Evolutionary conservation across 164 flowering plant species (phyloP).

Genomic region (Chimonanthus salicifolius): DNA sequence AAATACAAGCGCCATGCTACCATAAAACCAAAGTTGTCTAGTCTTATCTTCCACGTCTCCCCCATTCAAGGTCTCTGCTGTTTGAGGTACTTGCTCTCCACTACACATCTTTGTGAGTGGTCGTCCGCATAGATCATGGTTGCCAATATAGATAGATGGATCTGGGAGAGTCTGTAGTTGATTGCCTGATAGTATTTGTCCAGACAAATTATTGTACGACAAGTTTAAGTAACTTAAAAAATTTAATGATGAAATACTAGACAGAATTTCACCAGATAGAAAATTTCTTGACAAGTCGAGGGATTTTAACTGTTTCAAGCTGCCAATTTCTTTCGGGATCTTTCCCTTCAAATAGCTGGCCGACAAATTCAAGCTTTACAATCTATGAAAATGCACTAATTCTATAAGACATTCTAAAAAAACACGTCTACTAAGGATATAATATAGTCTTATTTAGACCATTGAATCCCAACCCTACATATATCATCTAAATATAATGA

Average conservation of each 20-base stretch:
- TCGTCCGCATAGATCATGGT: slow-evolving; percentile 10
- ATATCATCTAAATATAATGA: no score
- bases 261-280: slow-evolving; percentile 2
- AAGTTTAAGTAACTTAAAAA: not conserved
- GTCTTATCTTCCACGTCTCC: not conserved
- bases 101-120: slow-evolving; percentile 1
- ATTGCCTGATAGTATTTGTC: not conserved
- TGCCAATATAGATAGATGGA: slow-evolving; percentile 6
- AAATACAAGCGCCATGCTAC: slow-evolving; percentile 10
- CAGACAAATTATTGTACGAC: slow-evolving; percentile 10
- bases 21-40: slow-evolving; percentile 1
- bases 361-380: not conserved
- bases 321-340: slow-evolving; percentile 10
- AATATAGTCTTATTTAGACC: no score
- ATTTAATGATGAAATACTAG: not conserved
- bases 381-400: not conserved
- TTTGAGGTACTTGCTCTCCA: not conserved
- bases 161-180: slow-evolving; percentile 3
- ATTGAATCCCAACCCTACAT: no score
- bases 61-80: not conserved
- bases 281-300: slow-evolving; percentile 5
- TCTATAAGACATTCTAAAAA: no score
- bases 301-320: slow-evolving; percentile 3
- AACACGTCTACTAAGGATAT: no score
- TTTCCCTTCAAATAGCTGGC: no score